phyloP scores from a whole-genome alignment of 2,329 filamentous ascomycete species.

The Westerdykella aurantiaca region DNA sequence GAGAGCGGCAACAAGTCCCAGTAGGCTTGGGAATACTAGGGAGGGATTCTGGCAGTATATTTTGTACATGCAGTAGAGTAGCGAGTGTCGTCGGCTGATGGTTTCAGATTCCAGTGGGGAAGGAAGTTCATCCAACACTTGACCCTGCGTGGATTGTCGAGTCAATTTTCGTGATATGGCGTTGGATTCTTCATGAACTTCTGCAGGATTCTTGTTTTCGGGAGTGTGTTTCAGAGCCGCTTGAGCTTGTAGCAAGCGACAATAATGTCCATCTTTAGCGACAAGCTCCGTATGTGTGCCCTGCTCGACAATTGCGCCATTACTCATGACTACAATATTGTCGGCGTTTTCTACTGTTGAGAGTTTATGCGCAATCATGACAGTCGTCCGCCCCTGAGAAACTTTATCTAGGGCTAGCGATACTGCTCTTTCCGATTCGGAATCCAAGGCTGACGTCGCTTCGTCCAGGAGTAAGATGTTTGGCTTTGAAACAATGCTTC shows the following conservation, averaged over 20 bases:
- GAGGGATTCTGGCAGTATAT: conserved; percentile 4
- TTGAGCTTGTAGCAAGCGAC: conserved; percentile 5
- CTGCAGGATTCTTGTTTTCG: neutral
- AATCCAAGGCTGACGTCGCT: conserved; percentile 79
- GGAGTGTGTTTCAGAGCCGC: neutral
- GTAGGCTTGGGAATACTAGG: conserved; percentile 1
- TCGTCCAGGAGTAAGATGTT: conserved; percentile 87
- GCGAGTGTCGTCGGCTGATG: conserved; percentile 2
- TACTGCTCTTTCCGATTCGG: conserved; percentile 42
- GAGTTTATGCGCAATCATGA: conserved; percentile 86
- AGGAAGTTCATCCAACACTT: neutral
- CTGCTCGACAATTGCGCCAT: conserved; percentile 77
- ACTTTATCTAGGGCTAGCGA: conserved; percentile 64
- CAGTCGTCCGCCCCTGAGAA: conserved; percentile 76
- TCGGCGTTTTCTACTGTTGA: conserved; percentile 86
- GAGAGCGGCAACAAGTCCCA: neutral
- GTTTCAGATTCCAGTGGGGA: conserved; percentile 3
- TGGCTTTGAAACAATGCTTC: conserved; percentile 79
- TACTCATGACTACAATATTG: conserved; percentile 87
- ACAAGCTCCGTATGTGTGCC: conserved; percentile 70
- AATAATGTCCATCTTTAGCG: conserved; percentile 5
- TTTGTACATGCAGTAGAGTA: conserved; percentile 6
- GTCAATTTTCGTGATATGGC: conserved; percentile 4
- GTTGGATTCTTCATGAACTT: neutral
- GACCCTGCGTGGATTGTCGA: conserved; percentile 2